phyloP scores from a whole-genome alignment of 1,139 yeast species.

The Sugiyamaella xylanicola region DNA sequence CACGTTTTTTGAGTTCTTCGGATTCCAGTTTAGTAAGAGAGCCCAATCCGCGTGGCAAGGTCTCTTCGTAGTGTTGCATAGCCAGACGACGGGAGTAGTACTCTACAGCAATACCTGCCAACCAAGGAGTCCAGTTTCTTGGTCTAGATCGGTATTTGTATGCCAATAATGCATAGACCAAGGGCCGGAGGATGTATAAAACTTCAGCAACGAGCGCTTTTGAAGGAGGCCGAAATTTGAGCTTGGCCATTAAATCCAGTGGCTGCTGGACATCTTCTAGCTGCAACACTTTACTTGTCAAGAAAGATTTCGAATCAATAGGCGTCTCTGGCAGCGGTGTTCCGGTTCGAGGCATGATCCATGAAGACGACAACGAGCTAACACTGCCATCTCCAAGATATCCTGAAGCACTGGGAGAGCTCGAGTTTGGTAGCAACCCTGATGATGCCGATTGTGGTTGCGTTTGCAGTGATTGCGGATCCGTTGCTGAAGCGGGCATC shows the following conservation, averaged over 20 bases:
- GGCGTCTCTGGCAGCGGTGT: constrained; percentile 36
- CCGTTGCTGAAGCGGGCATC: not conserved
- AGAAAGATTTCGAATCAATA: constrained; percentile 34
- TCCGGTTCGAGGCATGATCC: constrained; percentile 43
- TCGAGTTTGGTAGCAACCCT: not conserved
- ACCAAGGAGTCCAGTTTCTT: constrained; percentile 47
- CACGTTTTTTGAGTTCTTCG: constrained; percentile 41
- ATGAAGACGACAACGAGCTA: constrained; percentile 18
- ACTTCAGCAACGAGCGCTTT: constrained; percentile 42
- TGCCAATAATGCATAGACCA: constrained; percentile 42
- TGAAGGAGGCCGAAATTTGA: constrained; percentile 22
- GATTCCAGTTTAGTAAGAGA: constrained; percentile 40
- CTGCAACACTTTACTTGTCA: constrained; percentile 37
- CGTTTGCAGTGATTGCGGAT: not conserved
- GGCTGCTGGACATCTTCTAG: constrained; percentile 44
- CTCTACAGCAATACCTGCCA: constrained; percentile 44
- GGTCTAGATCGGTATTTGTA: constrained; percentile 33
- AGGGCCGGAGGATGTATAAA: constrained; percentile 44
- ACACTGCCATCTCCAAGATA: not conserved
- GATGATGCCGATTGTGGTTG: not conserved
- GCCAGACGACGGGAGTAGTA: constrained; percentile 38
- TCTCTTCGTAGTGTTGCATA: constrained; percentile 29
- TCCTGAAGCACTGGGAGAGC: constrained; percentile 12
- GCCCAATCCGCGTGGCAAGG: constrained; percentile 35
- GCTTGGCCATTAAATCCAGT: constrained; percentile 37